Percentiles rank a stretch among this genome's conserved stretches.
Evolutionary conservation across 768 basidiomycete genomes (phyloP).

Genomic region (Cyclocybe aegerita): DNA sequence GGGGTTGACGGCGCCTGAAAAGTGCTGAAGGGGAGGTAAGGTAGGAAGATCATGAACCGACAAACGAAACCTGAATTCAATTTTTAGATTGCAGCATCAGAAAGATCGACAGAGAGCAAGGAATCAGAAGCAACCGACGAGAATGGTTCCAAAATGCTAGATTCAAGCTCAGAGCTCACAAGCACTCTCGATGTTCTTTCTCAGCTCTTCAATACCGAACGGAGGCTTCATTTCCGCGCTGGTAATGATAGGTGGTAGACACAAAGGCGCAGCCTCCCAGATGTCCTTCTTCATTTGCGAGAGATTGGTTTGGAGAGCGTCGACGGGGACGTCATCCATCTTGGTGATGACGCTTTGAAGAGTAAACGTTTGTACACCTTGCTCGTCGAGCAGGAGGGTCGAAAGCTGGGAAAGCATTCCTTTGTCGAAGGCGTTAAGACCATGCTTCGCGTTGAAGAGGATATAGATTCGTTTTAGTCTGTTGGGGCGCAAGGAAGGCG

Average conservation of each 20-base stretch:
- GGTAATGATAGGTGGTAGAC: slow-evolving; percentile 66
- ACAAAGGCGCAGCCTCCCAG: slow-evolving; percentile 55
- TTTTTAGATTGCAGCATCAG: too few species aligned
- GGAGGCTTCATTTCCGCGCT: slow-evolving; percentile 44
- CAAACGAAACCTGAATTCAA: too few species aligned
- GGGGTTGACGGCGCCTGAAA: too few species aligned
- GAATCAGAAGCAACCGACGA: background rate
- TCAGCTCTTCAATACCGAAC: slow-evolving; percentile 57
- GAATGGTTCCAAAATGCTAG: background rate
- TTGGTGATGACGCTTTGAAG: slow-evolving; percentile 77
- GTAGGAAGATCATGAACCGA: too few species aligned
- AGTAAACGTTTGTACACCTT: slow-evolving; percentile 47
- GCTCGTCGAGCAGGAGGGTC: slow-evolving; percentile 33
- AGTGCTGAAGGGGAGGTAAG: too few species aligned
- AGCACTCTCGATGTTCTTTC: slow-evolving; percentile 58
- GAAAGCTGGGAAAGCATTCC: slow-evolving; percentile 62
- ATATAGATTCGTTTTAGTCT: slow-evolving; percentile 74
- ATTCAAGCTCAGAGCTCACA: slow-evolving; percentile 35
- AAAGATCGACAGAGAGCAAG: too few species aligned
- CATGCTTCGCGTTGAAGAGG: slow-evolving; percentile 67
- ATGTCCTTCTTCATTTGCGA: slow-evolving; percentile 48
- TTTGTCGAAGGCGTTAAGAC: slow-evolving; percentile 53
- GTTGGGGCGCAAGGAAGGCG: slow-evolving; percentile 2
- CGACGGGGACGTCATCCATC: slow-evolving; percentile 48
- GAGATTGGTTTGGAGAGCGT: slow-evolving; percentile 34